Conservation (phyloP, 176 grass and related monocot genomes). For the Themeda triandra region DNA sequence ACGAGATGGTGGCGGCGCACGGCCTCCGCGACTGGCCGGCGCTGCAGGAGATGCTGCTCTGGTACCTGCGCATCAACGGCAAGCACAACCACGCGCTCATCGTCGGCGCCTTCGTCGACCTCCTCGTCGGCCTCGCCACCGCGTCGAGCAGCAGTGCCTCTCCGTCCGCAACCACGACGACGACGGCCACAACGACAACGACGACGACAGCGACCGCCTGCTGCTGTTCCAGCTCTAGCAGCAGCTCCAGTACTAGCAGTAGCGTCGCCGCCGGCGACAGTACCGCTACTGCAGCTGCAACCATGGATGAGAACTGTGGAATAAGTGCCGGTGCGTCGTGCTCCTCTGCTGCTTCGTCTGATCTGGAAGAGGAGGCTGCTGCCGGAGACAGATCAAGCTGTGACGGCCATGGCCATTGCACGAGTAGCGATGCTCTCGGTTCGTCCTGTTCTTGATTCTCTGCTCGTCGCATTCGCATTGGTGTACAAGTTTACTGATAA, state of each 20-base stretch:
- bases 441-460: background rate
- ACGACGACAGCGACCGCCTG: background rate
- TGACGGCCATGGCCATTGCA: background rate
- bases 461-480: background rate
- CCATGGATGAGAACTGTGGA: background rate
- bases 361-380: background rate
- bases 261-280: background rate
- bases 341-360: slow-evolving; percentile 10
- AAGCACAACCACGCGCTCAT: slow-evolving; percentile 83
- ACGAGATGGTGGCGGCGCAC: slow-evolving; percentile 86
- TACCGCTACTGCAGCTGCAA: background rate
- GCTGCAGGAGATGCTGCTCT: slow-evolving; percentile 71
- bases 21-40: slow-evolving; percentile 54
- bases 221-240: background rate
- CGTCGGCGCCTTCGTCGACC: slow-evolving; percentile 80
- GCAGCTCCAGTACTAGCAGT: background rate
- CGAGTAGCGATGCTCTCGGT: background rate
- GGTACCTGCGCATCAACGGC: slow-evolving; percentile 79
- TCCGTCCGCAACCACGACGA: background rate
- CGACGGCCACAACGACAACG: background rate
- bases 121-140: slow-evolving; percentile 55
- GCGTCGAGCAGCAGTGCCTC: fast-evolving
- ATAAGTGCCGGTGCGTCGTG: background rate
- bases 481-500: no score
- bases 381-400: background rate